phyloP scores from a whole-genome alignment of 108 stramenopile species.

The Chaetoceros tenuissimus region DNA sequence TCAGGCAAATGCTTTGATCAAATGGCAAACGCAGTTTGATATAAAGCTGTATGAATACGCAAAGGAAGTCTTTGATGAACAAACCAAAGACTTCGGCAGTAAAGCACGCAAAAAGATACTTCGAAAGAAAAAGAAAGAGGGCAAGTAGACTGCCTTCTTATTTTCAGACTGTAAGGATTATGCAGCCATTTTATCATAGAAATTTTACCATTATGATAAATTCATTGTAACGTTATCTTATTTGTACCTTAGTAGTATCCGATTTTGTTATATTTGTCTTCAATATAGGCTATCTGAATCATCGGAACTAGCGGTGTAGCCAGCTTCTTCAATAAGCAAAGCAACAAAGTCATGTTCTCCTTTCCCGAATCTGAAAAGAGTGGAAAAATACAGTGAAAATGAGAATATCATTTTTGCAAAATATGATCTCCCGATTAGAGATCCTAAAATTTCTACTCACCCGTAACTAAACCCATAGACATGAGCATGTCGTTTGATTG shows the following conservation, averaged over 20 bases:
- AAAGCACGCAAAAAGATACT: constrained; percentile 35
- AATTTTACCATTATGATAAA: no score
- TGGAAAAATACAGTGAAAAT: no score
- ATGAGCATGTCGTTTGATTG: constrained; percentile 11
- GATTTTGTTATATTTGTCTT: no score
- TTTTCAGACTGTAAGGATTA: no score
- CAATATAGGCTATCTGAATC: constrained; percentile 11
- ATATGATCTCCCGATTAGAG: no score
- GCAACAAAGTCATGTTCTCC: constrained; percentile 34
- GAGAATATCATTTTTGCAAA: no score
- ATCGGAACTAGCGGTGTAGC: constrained; percentile 9
- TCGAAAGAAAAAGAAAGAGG: constrained; percentile 26
- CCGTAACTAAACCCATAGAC: constrained; percentile 69
- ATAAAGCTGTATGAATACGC: constrained; percentile 33
- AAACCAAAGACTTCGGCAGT: constrained; percentile 35
- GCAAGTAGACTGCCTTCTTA: no score
- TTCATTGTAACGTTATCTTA: no score
- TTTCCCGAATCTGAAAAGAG: constrained; percentile 43
- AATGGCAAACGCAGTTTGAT: constrained; percentile 45
- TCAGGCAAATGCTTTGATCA: constrained; percentile 29
- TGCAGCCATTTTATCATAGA: no score
- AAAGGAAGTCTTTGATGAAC: constrained; percentile 29
- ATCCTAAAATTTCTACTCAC: no score
- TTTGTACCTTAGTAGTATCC: no score
- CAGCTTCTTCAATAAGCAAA: constrained; percentile 11